phyloP scores from a whole-genome alignment of 495 filamentous ascomycete genomes.

The Penicillium crystallinum region DNA sequence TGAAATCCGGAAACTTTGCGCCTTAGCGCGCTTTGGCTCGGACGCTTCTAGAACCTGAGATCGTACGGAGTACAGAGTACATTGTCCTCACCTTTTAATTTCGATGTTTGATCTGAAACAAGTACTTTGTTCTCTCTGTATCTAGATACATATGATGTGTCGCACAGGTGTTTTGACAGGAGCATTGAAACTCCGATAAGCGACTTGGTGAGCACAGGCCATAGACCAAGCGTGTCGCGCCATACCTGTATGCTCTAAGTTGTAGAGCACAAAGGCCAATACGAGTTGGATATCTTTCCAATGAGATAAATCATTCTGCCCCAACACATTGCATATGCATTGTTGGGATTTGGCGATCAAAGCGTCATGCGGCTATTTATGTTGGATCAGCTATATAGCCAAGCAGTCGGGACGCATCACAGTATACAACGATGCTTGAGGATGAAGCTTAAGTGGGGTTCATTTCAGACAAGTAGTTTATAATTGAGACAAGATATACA shows the following conservation, averaged over 20 bases:
- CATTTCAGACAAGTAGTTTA: neutral
- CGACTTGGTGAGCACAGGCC: neutral
- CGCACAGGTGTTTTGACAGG: too few relatives aligned
- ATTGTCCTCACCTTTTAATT: too few relatives aligned
- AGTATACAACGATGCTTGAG: neutral
- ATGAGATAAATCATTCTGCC: too few relatives aligned
- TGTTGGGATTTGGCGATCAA: neutral
- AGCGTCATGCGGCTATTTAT: neutral
- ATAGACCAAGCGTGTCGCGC: neutral
- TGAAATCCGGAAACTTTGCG: constrained; percentile 13
- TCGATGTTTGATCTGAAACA: too few relatives aligned
- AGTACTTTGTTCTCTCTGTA: too few relatives aligned
- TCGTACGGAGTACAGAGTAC: too few relatives aligned
- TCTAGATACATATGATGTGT: too few relatives aligned
- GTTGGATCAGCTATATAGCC: neutral
- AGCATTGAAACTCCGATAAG: too few relatives aligned
- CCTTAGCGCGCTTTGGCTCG: constrained; percentile 19
- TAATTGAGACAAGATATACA: too few relatives aligned
- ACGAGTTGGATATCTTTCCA: too few relatives aligned
- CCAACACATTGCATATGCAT: constrained; percentile 1
- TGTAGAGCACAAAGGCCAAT: too few relatives aligned
- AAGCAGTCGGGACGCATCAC: neutral
- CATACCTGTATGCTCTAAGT: neutral
- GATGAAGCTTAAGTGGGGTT: constrained; percentile 2
- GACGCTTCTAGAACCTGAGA: constrained; percentile 22